Evolutionary conservation across 805 yeast genomes (phyloP).

Genomic region (Lipomyces spencermartinsiae): DNA sequence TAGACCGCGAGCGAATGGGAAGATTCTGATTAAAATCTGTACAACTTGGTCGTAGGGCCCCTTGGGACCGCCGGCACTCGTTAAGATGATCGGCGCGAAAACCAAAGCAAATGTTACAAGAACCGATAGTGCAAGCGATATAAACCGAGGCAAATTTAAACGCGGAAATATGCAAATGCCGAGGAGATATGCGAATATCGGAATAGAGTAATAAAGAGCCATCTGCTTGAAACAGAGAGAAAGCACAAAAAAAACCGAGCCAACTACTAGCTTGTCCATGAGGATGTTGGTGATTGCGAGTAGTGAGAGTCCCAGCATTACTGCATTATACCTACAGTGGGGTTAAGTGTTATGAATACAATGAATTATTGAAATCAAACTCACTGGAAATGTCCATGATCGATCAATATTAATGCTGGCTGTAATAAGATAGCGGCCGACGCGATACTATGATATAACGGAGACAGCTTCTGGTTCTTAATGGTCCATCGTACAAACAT

Average conservation of each 20-base stretch:
- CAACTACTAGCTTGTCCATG: slow-evolving; percentile 66
- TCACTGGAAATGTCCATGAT: slow-evolving; percentile 95
- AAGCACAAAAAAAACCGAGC: slow-evolving; percentile 77
- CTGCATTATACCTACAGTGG: slow-evolving; percentile 66
- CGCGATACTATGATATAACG: slow-evolving; percentile 33
- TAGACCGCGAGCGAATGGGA: slow-evolving; percentile 91
- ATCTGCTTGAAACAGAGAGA: slow-evolving; percentile 90
- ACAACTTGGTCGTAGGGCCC: slow-evolving; percentile 52
- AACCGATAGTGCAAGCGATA: slow-evolving; percentile 70
- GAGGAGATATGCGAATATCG: slow-evolving; percentile 79
- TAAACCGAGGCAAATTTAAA: slow-evolving; percentile 63
- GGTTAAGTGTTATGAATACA: background rate
- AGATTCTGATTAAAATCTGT: slow-evolving; percentile 71
- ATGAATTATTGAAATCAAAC: background rate
- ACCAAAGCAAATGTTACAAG: slow-evolving; percentile 57
- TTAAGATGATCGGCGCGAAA: slow-evolving; percentile 60
- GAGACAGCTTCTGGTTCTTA: slow-evolving; percentile 55
- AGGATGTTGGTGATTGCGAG: slow-evolving; percentile 69
- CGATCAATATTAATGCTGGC: slow-evolving; percentile 82
- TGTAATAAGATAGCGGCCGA: slow-evolving; percentile 77
- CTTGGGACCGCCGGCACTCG: slow-evolving; percentile 13
- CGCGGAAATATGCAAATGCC: slow-evolving; percentile 56
- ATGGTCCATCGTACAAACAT: slow-evolving; percentile 76
- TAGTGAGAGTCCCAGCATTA: slow-evolving; percentile 88
- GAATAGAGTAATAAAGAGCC: slow-evolving; percentile 92